Base-by-base conservation (phyloP, 345 rosid genomes). In the Gynandropsis gynandra region DNA sequence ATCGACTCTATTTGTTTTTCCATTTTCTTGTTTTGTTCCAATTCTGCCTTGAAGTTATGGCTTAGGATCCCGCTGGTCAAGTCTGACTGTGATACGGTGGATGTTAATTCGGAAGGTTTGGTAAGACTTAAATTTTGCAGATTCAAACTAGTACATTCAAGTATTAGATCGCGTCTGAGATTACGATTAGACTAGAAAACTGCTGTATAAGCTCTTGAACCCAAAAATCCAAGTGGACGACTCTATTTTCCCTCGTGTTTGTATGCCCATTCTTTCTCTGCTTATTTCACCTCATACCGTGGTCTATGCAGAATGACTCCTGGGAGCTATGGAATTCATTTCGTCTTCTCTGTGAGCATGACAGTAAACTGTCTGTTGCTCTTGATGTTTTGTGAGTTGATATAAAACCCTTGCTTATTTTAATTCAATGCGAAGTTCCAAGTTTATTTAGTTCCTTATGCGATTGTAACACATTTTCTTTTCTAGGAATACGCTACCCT, bases 281-380 rank as follows among this genome's bases (percentile, higher is more conserved):
- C 34, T 52, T 34, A 4, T 52, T 13, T 50, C 11, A n/a, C 37
- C 38, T 32, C 10, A 10, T 18, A 45, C 52, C 32, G 59, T 50
- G 54, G 38, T 37, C 10, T 31, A 11, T n/a, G 47, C 81, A 92
- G 98, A 50, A 52, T 61, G 98, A 92, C 75, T 80, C 82, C 21
- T 92, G 98, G 98, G 95, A 92, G 65, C 61, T 73, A 37, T 92
- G 98, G 98, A 87, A 92, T 72, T 73, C 82, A 29, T 92, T 92
- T 73, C 86, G 95, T 42, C 78, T 77, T 74, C 80, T 82, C 17
- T 92, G 97, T 74, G 97, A 92, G 65, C 94, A 92, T 76, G 89
- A 80, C 72, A 76, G 75, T 64, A 93, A 85, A 66, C 80, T 92
- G 34, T 88, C 80, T 13, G 61, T 85, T 64, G 97, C 89, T 59